phyloP scores from a whole-genome alignment of 2,329 filamentous ascomycete genomes.

The Ramichloridium luteum region DNA sequence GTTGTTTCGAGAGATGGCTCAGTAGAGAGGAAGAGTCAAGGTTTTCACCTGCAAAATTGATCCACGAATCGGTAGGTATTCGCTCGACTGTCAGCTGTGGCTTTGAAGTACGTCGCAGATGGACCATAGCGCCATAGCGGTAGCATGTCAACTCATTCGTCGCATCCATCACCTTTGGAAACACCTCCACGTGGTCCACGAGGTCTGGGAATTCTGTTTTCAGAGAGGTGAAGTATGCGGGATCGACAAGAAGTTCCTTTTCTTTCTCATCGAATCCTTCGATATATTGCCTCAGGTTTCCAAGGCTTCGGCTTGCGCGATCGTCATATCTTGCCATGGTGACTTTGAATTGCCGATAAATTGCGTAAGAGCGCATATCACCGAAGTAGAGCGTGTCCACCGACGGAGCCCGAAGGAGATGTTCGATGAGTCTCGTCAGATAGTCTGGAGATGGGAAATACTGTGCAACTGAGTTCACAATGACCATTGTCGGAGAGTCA shows the following conservation, averaged over 20 bases:
- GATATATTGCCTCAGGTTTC: slow-evolving; percentile 4
- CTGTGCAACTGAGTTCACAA: slow-evolving; percentile 10
- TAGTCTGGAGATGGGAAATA: slow-evolving; percentile 10
- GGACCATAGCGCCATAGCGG: slow-evolving; percentile 6
- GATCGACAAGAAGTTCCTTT: slow-evolving; percentile 7
- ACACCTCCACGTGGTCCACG: slow-evolving; percentile 9
- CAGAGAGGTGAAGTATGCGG: slow-evolving; percentile 7
- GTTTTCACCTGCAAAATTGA: slow-evolving; percentile 1
- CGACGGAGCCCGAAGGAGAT: slow-evolving; percentile 1
- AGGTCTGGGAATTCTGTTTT: slow-evolving; percentile 1
- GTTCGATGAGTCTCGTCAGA: slow-evolving; percentile 4
- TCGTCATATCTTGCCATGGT: slow-evolving; percentile 5
- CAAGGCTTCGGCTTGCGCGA: slow-evolving; percentile 1
- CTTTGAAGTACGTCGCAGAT: slow-evolving; percentile 2
- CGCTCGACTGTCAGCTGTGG: background rate
- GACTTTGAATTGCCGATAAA: slow-evolving; percentile 7
- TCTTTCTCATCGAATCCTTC: slow-evolving; percentile 5
- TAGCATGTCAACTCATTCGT: slow-evolving; percentile 10
- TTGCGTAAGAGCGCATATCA: slow-evolving; percentile 7
- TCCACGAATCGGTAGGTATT: slow-evolving; percentile 6
- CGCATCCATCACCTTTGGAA: slow-evolving; percentile 9
- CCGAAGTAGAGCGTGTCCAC: slow-evolving; percentile 8
- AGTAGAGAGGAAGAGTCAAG: slow-evolving; percentile 3
- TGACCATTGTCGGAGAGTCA: too few relatives aligned
- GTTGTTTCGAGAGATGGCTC: too few relatives aligned